Base-by-base conservation (phyloP, 2,329 filamentous ascomycete genomes). In the Colletotrichum chlorophyti region DNA sequence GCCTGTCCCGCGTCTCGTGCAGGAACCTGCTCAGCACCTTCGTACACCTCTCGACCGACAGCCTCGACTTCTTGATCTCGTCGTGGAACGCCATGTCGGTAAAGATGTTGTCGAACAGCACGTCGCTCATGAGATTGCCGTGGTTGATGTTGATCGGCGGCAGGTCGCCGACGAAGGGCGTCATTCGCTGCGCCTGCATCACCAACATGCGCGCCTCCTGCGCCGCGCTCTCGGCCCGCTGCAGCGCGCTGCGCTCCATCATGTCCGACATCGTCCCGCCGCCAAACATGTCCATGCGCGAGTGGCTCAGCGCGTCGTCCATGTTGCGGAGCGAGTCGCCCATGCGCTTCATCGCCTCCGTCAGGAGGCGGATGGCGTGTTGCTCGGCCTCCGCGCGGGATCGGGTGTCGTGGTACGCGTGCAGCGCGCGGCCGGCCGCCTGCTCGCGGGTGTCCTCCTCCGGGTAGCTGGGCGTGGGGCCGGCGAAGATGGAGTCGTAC, bases 71-170 rank as follows among this genome's bases (percentile, higher is more conserved):
- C 64, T 81, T 77, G 58, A 86, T 80, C 67, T 82, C 76, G 11
- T 81, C 73, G 60, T 81, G 80, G 66, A 83, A 82, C 3, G 74
- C 73, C 71, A 80, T 76, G 55, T 84, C 81, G 8, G 74, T 76
- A 64, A 82, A 81, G 55, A 83, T 76, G 46, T 83, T 83, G 64
- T 84, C 79, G 63, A 84, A 83, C n/a, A 84, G 72, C 3, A 84
- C 72, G 58, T 84, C 81, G 7, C 72, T 72, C 67, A 83, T 74
- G 12, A 82, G 71, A 51, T 68, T 74, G 1, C 79, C 78, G 35
- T 77, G 72, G 0, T 77, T 75, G 42, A 84, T 77, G 17, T 68
- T 68, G 17, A 82, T 72, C 0, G 66, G 53, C 5, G 74, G 75
- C 49, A 85, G 68, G 3, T 66, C 63, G 3, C 66, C 64, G 2